Conservation (phyloP, 768 basidiomycete genomes). For the Boletus reticuloceps region DNA sequence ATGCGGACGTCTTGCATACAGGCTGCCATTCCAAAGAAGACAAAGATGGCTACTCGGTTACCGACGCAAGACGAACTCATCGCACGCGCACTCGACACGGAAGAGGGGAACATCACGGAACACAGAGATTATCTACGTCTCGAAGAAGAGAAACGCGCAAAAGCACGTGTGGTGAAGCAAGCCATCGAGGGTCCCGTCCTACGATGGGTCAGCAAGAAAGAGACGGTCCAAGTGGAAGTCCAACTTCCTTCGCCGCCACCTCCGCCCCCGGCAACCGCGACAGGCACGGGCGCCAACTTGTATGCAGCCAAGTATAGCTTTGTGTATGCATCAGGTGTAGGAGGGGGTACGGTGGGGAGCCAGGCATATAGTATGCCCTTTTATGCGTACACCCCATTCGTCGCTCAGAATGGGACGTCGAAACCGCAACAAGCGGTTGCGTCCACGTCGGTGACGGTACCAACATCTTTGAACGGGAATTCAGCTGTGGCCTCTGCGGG, state of each 20-base stretch:
- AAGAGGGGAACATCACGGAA: slow-evolving; percentile 79
- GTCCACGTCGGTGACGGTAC: not conserved
- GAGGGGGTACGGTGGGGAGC: slow-evolving; percentile 8
- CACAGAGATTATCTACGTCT: slow-evolving; percentile 75
- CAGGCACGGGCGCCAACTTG: slow-evolving; percentile 6
- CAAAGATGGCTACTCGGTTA: slow-evolving; percentile 47
- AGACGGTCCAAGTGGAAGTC: slow-evolving; percentile 48
- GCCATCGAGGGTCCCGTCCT: slow-evolving; percentile 63
- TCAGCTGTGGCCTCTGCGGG: not conserved
- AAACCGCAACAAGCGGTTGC: slow-evolving; percentile 7
- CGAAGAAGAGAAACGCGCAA: slow-evolving; percentile 81
- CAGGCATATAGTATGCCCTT: slow-evolving; percentile 27
- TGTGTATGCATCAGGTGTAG: slow-evolving; percentile 14
- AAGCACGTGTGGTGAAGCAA: slow-evolving; percentile 57
- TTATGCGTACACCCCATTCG: slow-evolving; percentile 22
- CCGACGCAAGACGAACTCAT: slow-evolving; percentile 85
- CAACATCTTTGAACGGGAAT: not conserved
- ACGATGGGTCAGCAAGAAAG: slow-evolving; percentile 67
- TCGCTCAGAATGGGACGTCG: slow-evolving; percentile 5
- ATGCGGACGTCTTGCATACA: slow-evolving; percentile 18
- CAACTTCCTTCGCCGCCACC: slow-evolving; percentile 28
- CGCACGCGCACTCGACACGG: slow-evolving; percentile 77
- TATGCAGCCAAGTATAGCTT: slow-evolving; percentile 21
- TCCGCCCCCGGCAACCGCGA: slow-evolving; percentile 19
- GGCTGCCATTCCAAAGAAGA: slow-evolving; percentile 62